These are phyloP conservation scores for Heimioporus retisporus DNA, from an alignment of 1,284 basidiomycete genomes.

Conservation along the genomic window DNA sequence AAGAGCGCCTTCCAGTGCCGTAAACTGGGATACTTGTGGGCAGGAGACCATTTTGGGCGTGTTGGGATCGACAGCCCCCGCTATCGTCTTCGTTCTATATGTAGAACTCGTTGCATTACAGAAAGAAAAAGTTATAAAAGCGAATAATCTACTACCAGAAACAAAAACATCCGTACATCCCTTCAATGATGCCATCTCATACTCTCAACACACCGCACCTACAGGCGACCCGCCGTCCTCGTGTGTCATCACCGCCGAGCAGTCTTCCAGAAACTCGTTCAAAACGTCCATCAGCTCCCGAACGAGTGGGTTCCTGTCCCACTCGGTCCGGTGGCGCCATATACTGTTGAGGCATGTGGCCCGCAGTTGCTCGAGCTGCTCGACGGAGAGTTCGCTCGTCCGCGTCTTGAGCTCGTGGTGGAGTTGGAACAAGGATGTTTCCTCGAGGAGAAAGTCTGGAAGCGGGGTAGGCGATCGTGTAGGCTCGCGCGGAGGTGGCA, in stretches of 20 bases:
- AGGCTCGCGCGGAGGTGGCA: slow-evolving; percentile 47
- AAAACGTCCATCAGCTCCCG: slow-evolving; percentile 66
- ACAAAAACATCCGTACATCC: no score
- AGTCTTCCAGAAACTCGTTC: slow-evolving; percentile 70
- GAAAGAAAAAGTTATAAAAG: no score
- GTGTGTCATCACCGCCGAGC: slow-evolving; percentile 34
- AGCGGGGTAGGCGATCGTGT: slow-evolving; percentile 70
- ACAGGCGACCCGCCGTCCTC: slow-evolving; percentile 15
- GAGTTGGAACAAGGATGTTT: slow-evolving; percentile 57
- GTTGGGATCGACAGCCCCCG: no score
- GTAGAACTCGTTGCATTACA: no score
- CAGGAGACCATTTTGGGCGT: no score
- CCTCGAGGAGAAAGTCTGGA: slow-evolving; percentile 74
- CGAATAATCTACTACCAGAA: no score
- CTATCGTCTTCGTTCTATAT: no score
- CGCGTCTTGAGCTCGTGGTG: slow-evolving; percentile 55
- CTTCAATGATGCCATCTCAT: no score
- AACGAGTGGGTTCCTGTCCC: slow-evolving; percentile 83
- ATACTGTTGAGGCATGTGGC: slow-evolving; percentile 85
- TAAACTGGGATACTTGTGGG: slow-evolving; percentile 18
- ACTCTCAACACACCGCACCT: background rate
- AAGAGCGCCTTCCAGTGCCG: slow-evolving; percentile 21
- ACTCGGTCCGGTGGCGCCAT: slow-evolving; percentile 85
- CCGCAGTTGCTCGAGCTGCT: slow-evolving; percentile 94
- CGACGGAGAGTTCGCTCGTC: slow-evolving; percentile 77